Percentiles rank a stretch among this genome's conserved stretches.
Conservation (phyloP, 78 protist species). For the Polysphondylium violaceum region DNA sequence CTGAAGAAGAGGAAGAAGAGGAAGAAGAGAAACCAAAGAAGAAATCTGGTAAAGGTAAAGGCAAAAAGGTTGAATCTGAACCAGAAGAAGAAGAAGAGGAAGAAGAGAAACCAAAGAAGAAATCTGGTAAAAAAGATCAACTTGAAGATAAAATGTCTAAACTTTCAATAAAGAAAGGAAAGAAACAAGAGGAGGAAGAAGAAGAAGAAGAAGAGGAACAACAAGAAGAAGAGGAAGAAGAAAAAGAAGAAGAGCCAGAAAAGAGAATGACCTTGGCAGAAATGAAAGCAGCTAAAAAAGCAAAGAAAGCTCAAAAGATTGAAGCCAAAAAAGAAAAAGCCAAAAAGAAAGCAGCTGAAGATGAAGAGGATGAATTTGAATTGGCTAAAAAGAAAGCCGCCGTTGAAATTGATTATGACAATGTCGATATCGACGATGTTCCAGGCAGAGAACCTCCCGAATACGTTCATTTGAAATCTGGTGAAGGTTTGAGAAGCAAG, state of each 20-base stretch:
- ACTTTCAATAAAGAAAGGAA: neutral
- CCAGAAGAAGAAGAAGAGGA: constrained; percentile 27
- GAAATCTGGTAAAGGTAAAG: constrained; percentile 5
- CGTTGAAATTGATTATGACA: constrained; percentile 64
- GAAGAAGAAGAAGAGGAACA: constrained; percentile 51
- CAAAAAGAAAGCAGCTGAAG: constrained; percentile 46
- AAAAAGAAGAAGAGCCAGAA: constrained; percentile 29
- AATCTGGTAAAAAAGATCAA: neutral
- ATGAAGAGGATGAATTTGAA: constrained; percentile 49
- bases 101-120: neutral
- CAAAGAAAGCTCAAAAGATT: constrained; percentile 31
- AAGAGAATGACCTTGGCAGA: constrained; percentile 56
- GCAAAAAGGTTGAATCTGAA: constrained; percentile 29
- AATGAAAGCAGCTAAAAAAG: constrained; percentile 45
- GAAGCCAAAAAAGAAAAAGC: constrained; percentile 59
- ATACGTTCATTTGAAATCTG: constrained; percentile 68
- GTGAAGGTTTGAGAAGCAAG: constrained; percentile 32
- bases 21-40: constrained; percentile 5
- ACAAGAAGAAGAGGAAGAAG: constrained; percentile 50
- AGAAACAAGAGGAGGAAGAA: constrained; percentile 1
- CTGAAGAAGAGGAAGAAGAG: constrained; percentile 47
- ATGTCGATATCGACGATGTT: constrained; percentile 57
- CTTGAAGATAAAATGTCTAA: constrained; percentile 9
- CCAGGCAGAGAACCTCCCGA: constrained; percentile 70
- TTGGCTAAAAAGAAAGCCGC: constrained; percentile 11